Conservation (phyloP, 345 rosid genomes). For the Heritiera fomes region DNA sequence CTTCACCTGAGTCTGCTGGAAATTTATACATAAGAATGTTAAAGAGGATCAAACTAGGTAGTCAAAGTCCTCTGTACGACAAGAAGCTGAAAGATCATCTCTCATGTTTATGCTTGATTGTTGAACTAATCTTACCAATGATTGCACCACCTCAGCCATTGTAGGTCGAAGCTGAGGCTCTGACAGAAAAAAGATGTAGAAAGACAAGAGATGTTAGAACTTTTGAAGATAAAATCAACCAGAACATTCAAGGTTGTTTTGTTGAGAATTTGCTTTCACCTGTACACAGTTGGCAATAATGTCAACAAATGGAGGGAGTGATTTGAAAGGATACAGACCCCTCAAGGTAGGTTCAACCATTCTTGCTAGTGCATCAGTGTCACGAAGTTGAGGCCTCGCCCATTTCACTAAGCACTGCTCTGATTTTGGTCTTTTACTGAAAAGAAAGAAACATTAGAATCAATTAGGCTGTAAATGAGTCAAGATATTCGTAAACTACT, state of each 20-base stretch:
- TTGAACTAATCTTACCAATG: slow-evolving; percentile 68
- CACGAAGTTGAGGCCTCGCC: slow-evolving; percentile 78
- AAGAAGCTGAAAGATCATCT: slow-evolving; percentile 55
- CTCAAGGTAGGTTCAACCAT: slow-evolving; percentile 93
- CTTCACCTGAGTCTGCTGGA: neutral
- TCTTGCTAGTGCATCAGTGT: slow-evolving; percentile 55
- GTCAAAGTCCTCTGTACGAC: slow-evolving; percentile 49
- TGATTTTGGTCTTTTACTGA: slow-evolving; percentile 58
- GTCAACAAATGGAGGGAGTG: slow-evolving; percentile 77
- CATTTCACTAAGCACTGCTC: slow-evolving; percentile 79
- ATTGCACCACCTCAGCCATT: slow-evolving; percentile 82
- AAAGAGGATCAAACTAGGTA: neutral
- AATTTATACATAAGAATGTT: neutral
- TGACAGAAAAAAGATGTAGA: slow-evolving; percentile 29
- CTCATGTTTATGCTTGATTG: slow-evolving; percentile 50
- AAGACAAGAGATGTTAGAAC: neutral
- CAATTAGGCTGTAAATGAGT: neutral
- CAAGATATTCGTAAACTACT: too few species aligned
- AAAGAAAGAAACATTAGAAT: neutral
- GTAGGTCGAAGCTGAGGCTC: slow-evolving; percentile 85
- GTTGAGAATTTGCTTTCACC: slow-evolving; percentile 35
- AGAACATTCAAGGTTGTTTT: slow-evolving; percentile 3
- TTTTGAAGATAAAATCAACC: too few species aligned
- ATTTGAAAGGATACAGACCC: slow-evolving; percentile 77
- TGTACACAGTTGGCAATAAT: slow-evolving; percentile 75